Evolutionary conservation across 768 basidiomycete genomes (phyloP).

Genomic region (Tremella mesenterica): DNA sequence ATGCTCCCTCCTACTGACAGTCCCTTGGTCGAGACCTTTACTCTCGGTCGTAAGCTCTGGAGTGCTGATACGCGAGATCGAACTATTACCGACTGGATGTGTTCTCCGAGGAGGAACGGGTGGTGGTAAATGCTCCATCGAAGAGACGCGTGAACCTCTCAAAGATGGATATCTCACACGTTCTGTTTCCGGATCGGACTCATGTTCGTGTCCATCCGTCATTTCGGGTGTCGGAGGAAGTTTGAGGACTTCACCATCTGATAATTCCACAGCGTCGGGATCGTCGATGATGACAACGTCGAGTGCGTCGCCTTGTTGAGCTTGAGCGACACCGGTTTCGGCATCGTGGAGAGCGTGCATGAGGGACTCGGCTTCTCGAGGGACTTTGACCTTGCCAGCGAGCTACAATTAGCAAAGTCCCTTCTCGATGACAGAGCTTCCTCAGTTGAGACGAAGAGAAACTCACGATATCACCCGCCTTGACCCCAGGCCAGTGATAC

Average conservation of each 20-base stretch:
- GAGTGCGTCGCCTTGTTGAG: constrained; percentile 25
- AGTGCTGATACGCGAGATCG: constrained; percentile 19
- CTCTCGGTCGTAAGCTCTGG: not conserved
- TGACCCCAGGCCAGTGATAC: constrained; percentile 43
- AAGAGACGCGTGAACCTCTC: constrained; percentile 5
- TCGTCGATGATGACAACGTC: constrained; percentile 23
- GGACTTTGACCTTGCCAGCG: constrained; percentile 36
- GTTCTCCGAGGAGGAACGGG: not conserved
- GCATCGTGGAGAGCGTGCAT: constrained; percentile 34
- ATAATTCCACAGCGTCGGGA: constrained; percentile 4
- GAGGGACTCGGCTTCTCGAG: constrained; percentile 29
- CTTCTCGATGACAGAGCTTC: not conserved
- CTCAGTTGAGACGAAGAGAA: no score
- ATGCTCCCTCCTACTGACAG: not conserved
- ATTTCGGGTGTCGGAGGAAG: constrained; percentile 37
- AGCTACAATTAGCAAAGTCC: constrained; percentile 19
- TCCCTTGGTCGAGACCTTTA: not conserved
- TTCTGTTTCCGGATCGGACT: constrained; percentile 28
- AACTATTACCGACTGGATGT: constrained; percentile 7
- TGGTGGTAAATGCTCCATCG: not conserved
- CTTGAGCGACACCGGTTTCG: constrained; percentile 36
- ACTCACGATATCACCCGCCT: constrained; percentile 42
- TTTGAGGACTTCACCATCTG: constrained; percentile 32
- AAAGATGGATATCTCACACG: constrained; percentile 8
- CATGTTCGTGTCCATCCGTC: constrained; percentile 24